A percentile compares a stretch with the other conserved stretches of the same genome.
Evolutionary conservation across 1,284 basidiomycete species (phyloP).

Genomic region (Sanghuangporus baumii): DNA sequence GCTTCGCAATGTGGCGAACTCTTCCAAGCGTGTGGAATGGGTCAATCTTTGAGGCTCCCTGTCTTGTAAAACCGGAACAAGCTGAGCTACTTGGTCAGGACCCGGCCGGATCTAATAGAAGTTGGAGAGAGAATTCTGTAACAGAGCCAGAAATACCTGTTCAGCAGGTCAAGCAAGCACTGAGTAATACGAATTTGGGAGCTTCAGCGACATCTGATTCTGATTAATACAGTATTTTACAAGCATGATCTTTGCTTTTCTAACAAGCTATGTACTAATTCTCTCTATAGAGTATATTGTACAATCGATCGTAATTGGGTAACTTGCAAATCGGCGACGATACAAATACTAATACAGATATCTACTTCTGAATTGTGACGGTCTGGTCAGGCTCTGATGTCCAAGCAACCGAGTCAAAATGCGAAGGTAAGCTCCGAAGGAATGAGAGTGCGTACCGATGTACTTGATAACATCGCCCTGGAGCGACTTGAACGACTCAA

Average conservation of each 20-base stretch:
- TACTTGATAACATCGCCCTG: conserved; percentile 40
- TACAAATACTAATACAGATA: too few relatives aligned
- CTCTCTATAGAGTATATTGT: background rate
- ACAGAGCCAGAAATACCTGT: background rate
- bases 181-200: background rate
- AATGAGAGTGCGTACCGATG: conserved; percentile 38
- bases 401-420: background rate
- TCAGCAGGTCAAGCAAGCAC: background rate
- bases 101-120: background rate
- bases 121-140: background rate
- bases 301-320: background rate
- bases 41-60: conserved; percentile 41
- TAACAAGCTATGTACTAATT: too few relatives aligned
- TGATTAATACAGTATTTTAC: background rate
- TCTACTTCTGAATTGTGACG: background rate
- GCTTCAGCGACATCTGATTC: background rate
- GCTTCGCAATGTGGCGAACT: conserved; percentile 42
- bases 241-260: too few relatives aligned
- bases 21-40: conserved; percentile 33
- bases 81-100: conserved; percentile 18
- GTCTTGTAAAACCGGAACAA: conserved; percentile 27
- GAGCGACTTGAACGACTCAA: conserved; percentile 34
- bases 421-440: background rate
- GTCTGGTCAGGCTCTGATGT: conserved; percentile 10
- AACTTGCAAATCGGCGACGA: too few relatives aligned